A percentile compares a stretch with the other conserved stretches of the same genome.
Evolutionary conservation across 192 early-diverging fungal genomes (phyloP).

Genomic region (Kappamyces sp.): DNA sequence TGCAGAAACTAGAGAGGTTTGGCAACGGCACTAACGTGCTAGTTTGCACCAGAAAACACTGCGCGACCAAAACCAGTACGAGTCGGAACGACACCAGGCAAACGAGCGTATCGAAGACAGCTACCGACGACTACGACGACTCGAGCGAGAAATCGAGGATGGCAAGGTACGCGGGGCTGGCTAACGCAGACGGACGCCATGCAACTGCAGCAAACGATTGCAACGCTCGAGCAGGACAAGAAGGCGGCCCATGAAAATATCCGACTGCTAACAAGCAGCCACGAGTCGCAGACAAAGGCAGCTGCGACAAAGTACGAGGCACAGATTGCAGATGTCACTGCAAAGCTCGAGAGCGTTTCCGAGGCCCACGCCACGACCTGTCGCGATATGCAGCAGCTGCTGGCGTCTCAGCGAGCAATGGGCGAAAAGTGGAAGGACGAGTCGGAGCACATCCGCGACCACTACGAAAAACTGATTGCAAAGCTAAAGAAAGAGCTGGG

Average conservation of each 20-base stretch:
- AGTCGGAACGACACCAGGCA: constrained; percentile 40
- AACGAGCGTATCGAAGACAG: constrained; percentile 31
- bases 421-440: constrained; percentile 34
- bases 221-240: constrained; percentile 36
- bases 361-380: constrained; percentile 34
- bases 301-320: constrained; percentile 20
- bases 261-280: constrained; percentile 12
- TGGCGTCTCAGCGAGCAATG: constrained; percentile 31
- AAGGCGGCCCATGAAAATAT: constrained; percentile 22
- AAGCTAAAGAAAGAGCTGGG: constrained; percentile 23
- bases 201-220: constrained; percentile 20
- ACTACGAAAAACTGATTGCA: constrained; percentile 25
- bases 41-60: constrained; percentile 34
- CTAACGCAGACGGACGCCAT: constrained; percentile 27
- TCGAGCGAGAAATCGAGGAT: constrained; percentile 41
- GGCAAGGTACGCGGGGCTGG: constrained; percentile 24
- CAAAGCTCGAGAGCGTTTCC: constrained; percentile 27
- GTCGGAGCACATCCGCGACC: constrained; percentile 7
- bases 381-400: constrained; percentile 33
- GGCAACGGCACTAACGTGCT: background rate
- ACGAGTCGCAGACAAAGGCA: background rate
- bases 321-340: constrained; percentile 29
- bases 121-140: constrained; percentile 31
- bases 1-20: constrained; percentile 31
- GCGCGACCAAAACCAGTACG: constrained; percentile 36